Conservation (phyloP, 2,329 filamentous ascomycete genomes). For the Calonectria montana region DNA sequence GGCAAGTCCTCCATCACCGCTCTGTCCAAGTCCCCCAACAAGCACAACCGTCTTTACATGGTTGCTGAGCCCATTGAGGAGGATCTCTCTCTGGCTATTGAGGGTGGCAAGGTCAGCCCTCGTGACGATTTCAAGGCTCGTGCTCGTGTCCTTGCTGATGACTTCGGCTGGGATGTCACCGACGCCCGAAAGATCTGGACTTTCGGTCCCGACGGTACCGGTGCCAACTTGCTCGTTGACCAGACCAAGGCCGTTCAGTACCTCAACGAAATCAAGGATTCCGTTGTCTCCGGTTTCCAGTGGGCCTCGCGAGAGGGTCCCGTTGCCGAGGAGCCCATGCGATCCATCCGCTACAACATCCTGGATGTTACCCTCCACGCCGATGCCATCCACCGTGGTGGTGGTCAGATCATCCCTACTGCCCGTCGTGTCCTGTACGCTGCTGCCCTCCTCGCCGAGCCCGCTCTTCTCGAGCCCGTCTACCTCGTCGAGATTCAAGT, state of each 20-base stretch:
- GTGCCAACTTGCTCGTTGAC: constrained; percentile 98
- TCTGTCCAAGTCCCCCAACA: constrained; percentile 99
- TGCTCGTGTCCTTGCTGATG: constrained; percentile 95
- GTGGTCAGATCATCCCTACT: constrained; percentile 98
- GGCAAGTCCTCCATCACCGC: constrained; percentile 91
- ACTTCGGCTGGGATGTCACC: constrained; percentile 99
- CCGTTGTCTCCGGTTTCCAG: constrained; percentile 99
- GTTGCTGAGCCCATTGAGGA: constrained; percentile 90
- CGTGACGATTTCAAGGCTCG: constrained; percentile 99
- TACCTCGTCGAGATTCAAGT: constrained; percentile 99
- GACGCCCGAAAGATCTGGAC: constrained; percentile 99
- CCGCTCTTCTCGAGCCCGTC: constrained; percentile 93
- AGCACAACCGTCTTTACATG: constrained; percentile 99
- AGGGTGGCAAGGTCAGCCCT: constrained; percentile 89
- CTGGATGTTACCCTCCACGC: constrained; percentile 99
- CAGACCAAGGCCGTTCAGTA: constrained; percentile 99
- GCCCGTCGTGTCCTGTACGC: constrained; percentile 98
- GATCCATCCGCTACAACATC: constrained; percentile 97
- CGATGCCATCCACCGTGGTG: constrained; percentile 99
- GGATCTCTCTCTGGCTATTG: constrained; percentile 91
- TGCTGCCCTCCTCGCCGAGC: constrained; percentile 88
- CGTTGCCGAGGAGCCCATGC: constrained; percentile 98
- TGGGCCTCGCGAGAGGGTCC: constrained; percentile 99
- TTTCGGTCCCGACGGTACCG: constrained; percentile 97
- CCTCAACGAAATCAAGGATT: constrained; percentile 99